Base-by-base conservation (phyloP, 2,329 filamentous ascomycete genomes). In the Alternaria sp. region DNA sequence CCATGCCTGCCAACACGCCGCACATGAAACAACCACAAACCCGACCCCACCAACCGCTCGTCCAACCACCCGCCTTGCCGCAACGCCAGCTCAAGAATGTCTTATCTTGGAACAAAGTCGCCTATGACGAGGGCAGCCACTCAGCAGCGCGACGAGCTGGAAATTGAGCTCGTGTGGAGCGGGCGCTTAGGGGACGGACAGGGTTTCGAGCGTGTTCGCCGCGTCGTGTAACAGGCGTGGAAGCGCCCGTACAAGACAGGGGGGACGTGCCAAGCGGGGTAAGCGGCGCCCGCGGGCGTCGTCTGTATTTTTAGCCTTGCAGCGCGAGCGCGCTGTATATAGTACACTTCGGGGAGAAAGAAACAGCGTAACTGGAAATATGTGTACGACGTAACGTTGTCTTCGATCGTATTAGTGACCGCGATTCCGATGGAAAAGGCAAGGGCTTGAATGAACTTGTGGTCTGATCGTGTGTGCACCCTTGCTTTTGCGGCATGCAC, bases 401-500 rank as follows among this genome's bases (percentile, higher is more conserved):
- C 5, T 54, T 28, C n/a, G 32, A 23, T 26, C 15, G 23, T 44
- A 10, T 15, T 12, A 54, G n/a, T 26, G 52, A 54, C 17, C 44
- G n/a, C n/a, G 23, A 28, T 52, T 40, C 1, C 49, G 19, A 40
- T 36, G 49, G 30, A 32, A 56, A 46, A 44, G 32, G 40, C 54
- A 26, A 40, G 45, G 32, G 11, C n/a, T n/a, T 54, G 50, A 45
- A 54, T 57, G 57, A 64, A 64, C 61, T 19, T 56, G 40, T 64
- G 61, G 61, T 61, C 61, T 46, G 54, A 61, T 52, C 51, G 21
- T 56, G 43, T 57, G 17, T 32, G 13, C 32, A 21, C 19, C 25
- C 58, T 57, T 46, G 59, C 46, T 47, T 40, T 46, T 51, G 54
- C 40, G 56, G 57, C 47, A 56, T 63, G 50, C 61, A 58, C 45